A percentile compares a stretch with the other conserved stretches of the same genome.
phyloP scores from a whole-genome alignment of 2,329 filamentous ascomycete genomes.

The Apiospora arundinis region DNA sequence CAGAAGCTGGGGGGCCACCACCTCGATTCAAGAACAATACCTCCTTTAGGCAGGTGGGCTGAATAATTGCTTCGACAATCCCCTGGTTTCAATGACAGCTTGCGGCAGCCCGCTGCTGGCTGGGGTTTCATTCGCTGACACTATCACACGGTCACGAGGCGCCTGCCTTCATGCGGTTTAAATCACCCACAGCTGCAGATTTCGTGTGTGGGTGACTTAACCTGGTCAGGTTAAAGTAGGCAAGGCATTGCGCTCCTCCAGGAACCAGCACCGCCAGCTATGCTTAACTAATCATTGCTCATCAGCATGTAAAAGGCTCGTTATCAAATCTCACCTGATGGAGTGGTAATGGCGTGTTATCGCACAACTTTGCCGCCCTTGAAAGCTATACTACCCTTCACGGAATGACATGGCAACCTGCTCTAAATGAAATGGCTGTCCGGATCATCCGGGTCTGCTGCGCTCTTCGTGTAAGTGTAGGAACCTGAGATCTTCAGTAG shows the following conservation, averaged over 20 bases:
- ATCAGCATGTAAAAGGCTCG: neutral
- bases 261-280: neutral
- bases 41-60: constrained; percentile 14
- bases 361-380: neutral
- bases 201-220: neutral
- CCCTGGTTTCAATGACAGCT: neutral
- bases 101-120: neutral
- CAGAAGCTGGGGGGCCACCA: neutral
- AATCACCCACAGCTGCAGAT: neutral
- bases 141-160: constrained; percentile 4
- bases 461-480: neutral
- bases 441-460: neutral
- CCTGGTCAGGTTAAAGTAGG: neutral
- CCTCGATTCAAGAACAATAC: neutral
- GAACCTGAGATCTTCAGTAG: neutral
- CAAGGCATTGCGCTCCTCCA: neutral
- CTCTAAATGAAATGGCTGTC: neutral
- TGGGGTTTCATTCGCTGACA: neutral
- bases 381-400: neutral
- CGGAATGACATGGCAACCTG: neutral
- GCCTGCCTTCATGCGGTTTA: constrained; percentile 3
- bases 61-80: neutral
- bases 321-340: neutral
- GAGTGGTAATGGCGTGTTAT: neutral
- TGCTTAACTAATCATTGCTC: neutral